A percentile compares a stretch with the other conserved stretches of the same genome.
Conservation (phyloP, 2,329 filamentous ascomycete species). For the Venturia effusa region DNA sequence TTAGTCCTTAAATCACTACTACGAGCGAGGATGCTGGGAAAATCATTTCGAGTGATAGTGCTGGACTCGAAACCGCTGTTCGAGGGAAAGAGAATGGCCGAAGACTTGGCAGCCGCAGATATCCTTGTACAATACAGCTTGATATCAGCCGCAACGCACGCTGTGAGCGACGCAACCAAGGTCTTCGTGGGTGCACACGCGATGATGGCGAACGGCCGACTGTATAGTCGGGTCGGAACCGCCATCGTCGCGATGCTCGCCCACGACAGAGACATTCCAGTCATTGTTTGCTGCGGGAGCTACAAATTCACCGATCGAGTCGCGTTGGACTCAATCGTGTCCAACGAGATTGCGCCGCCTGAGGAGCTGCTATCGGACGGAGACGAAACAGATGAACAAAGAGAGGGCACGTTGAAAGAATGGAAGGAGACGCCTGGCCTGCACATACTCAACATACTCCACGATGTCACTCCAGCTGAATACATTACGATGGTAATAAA, state of each 20-base stretch:
- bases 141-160: slow-evolving; percentile 65
- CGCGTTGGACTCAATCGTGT: slow-evolving; percentile 81
- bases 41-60: slow-evolving; percentile 71
- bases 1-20: slow-evolving; percentile 77
- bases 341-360: slow-evolving; percentile 81
- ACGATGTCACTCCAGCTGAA: slow-evolving; percentile 81
- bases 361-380: slow-evolving; percentile 43
- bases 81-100: slow-evolving; percentile 61
- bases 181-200: slow-evolving; percentile 82
- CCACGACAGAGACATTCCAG: slow-evolving; percentile 61
- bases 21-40: slow-evolving; percentile 57
- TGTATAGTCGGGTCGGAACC: slow-evolving; percentile 82
- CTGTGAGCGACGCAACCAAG: slow-evolving; percentile 59
- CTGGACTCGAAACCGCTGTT: slow-evolving; percentile 66
- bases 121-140: slow-evolving; percentile 69
- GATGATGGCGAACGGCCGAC: slow-evolving; percentile 87
- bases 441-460: slow-evolving; percentile 65
- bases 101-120: slow-evolving; percentile 56
- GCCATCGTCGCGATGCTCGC: slow-evolving; percentile 79
- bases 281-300: slow-evolving; percentile 85
- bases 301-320: slow-evolving; percentile 92
- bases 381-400: slow-evolving; percentile 13
- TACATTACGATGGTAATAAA: slow-evolving; percentile 84
- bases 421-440: slow-evolving; percentile 28
- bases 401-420: slow-evolving; percentile 17